phyloP scores from a whole-genome alignment of 1,139 yeast genomes.

The Barnettozyma hawaiiensis region DNA sequence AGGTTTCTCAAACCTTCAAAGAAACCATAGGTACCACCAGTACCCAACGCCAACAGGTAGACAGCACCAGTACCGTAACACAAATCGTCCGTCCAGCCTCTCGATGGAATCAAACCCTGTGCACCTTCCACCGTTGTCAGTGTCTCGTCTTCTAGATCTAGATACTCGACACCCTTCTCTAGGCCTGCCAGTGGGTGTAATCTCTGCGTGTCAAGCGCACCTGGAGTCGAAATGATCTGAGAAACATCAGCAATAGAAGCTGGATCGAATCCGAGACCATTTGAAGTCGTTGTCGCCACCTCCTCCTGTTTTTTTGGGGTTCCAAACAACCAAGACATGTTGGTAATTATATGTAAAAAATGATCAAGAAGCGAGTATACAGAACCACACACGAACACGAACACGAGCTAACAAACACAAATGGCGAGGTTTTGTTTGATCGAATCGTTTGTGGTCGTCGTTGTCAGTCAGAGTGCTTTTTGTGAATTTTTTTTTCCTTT shows the following conservation, averaged over 20 bases:
- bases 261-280: constrained; percentile 62
- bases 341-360: neutral
- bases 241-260: constrained; percentile 60
- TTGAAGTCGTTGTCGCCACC: constrained; percentile 19
- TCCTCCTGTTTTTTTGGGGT: constrained; percentile 33
- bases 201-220: constrained; percentile 61
- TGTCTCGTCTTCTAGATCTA: constrained; percentile 83
- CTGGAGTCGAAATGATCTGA: constrained; percentile 53
- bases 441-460: no score
- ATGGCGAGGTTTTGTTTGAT: no score
- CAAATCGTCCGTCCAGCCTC: constrained; percentile 95
- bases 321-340: constrained; percentile 72
- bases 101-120: constrained; percentile 84
- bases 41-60: constrained; percentile 71
- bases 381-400: neutral
- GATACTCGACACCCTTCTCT: constrained; percentile 80
- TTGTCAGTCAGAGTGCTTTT: no score
- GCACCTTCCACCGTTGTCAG: constrained; percentile 75
- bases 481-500: no score
- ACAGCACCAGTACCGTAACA: constrained; percentile 98
- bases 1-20: constrained; percentile 78
- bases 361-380: neutral
- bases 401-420: no score
- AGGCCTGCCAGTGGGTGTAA: constrained; percentile 94
- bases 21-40: constrained; percentile 86